Base-by-base conservation (phyloP, 768 basidiomycete species). In the Calocera viscosa region DNA sequence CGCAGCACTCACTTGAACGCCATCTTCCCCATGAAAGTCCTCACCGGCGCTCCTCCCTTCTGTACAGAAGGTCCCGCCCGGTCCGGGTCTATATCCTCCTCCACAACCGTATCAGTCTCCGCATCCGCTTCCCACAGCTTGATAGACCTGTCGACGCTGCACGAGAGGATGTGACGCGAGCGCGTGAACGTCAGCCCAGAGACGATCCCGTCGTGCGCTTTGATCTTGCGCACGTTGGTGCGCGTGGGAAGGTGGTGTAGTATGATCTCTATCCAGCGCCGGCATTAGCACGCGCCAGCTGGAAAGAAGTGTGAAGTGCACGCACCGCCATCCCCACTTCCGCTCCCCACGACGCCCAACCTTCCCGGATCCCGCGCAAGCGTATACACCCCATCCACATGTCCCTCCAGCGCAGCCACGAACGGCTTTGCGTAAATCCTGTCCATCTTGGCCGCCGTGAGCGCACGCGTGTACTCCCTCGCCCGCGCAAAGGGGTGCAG, bases 361-460 rank as follows among this genome's bases (percentile, higher is more conserved):
- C 88, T 84, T 19, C 86, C 84, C 22, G 86, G 85, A 69, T 85
- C 87, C 71, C 84, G 86, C 17, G 83, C 83, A 67, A 97, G 78
- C 22, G 86, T 84, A 77, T 96, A 94, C n/a, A 97, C 87, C 19
- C 93, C 92, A 74, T 97, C 94, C 40, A 89, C 81, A 75, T 98
- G 96, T 1, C 96, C 96, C 68, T 96, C 94, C 63, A 99, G 75
- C 65, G 85, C 82, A 39, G 84, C 91, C 17, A 99, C 81, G 72
- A 98, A 98, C 0, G 96, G 96, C 72, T 96, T 97, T n/a, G 96
- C 87, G 74, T 98, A 97, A 78, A 99, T 91, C 67, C 91, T 81
- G 64, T 97, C 95, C 82, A 99, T 90, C 79, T 99, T 99, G 16
- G 89, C 89, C 1, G 96, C 96, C 69, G 94, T 95, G 53, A 97